Evolutionary conservation across 2,329 filamentous ascomycete species (phyloP).

Genomic region (Elsinoe arachidis): DNA sequence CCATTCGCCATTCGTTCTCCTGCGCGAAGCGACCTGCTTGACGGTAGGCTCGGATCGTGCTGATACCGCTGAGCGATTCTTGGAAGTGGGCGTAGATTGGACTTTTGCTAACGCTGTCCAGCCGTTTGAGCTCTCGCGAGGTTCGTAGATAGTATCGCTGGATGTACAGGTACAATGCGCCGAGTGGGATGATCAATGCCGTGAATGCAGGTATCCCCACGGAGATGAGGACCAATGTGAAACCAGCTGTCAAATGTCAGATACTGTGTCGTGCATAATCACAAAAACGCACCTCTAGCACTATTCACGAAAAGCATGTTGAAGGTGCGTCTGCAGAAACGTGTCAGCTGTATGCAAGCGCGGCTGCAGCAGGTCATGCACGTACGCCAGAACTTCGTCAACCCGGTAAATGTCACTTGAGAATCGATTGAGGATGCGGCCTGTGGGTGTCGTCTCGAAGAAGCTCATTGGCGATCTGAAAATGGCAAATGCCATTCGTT

Average conservation of each 20-base stretch:
- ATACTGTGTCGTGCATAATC: conserved; percentile 5
- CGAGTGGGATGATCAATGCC: conserved; percentile 70
- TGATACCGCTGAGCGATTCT: conserved; percentile 86
- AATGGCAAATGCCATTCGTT: conserved; percentile 93
- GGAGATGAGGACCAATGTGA: conserved; percentile 81
- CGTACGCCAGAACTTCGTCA: conserved; percentile 77
- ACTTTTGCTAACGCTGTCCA: conserved; percentile 90
- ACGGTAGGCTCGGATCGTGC: conserved; percentile 88
- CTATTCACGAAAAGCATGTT: conserved; percentile 66
- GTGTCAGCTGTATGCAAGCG: conserved; percentile 22
- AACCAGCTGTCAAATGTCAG: conserved; percentile 41
- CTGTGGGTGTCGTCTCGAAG: conserved; percentile 93
- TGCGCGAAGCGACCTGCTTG: conserved; percentile 79
- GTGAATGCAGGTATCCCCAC: conserved; percentile 72
- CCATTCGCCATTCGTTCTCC: conserved; percentile 96
- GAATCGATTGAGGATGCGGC: conserved; percentile 94
- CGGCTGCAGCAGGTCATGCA: conserved; percentile 18
- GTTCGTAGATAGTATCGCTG: conserved; percentile 96
- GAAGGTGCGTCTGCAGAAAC: conserved; percentile 60
- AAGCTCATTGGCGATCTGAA: conserved; percentile 98
- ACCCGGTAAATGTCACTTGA: conserved; percentile 76
- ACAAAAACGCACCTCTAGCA: conserved; percentile 37
- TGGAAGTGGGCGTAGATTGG: conserved; percentile 98
- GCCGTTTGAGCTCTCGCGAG: conserved; percentile 87
- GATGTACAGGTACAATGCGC: conserved; percentile 77